Conservation (phyloP, 2,329 filamentous ascomycete genomes). For the Colletotrichum abscissum region DNA sequence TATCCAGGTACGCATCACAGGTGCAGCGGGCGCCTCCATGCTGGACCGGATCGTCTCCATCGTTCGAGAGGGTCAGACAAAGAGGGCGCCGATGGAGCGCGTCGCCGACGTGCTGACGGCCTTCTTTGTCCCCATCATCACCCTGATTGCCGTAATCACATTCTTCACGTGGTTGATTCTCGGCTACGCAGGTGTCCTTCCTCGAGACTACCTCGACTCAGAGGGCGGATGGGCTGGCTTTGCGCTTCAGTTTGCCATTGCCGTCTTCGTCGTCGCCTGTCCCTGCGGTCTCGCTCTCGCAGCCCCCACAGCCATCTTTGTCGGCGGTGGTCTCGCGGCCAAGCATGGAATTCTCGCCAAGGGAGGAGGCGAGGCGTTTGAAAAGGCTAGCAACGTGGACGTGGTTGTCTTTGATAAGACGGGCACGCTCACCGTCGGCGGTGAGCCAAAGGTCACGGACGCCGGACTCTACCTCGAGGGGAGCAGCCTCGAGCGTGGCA, state of each 20-base stretch:
- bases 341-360: slow-evolving; percentile 85
- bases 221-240: slow-evolving; percentile 77
- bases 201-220: slow-evolving; percentile 65
- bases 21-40: slow-evolving; percentile 77
- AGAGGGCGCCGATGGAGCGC: slow-evolving; percentile 79
- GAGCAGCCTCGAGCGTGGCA: slow-evolving; percentile 25
- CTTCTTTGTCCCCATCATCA: slow-evolving; percentile 82
- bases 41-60: slow-evolving; percentile 83
- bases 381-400: slow-evolving; percentile 82
- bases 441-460: slow-evolving; percentile 76
- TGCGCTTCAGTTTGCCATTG: slow-evolving; percentile 84
- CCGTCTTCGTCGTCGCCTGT: slow-evolving; percentile 88
- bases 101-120: slow-evolving; percentile 78
- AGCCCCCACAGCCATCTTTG: slow-evolving; percentile 88
- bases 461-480: slow-evolving; percentile 52
- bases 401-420: slow-evolving; percentile 92
- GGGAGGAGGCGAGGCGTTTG: slow-evolving; percentile 86
- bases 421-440: slow-evolving; percentile 80
- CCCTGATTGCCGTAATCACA: slow-evolving; percentile 74
- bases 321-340: slow-evolving; percentile 83
- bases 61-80: slow-evolving; percentile 82
- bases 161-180: slow-evolving; percentile 79
- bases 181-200: slow-evolving; percentile 68
- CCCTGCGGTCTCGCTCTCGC: slow-evolving; percentile 86
- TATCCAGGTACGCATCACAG: slow-evolving; percentile 72